Evolutionary conservation across 164 flowering plant genomes (phyloP).

Genomic region (Amborella trichopoda): DNA sequence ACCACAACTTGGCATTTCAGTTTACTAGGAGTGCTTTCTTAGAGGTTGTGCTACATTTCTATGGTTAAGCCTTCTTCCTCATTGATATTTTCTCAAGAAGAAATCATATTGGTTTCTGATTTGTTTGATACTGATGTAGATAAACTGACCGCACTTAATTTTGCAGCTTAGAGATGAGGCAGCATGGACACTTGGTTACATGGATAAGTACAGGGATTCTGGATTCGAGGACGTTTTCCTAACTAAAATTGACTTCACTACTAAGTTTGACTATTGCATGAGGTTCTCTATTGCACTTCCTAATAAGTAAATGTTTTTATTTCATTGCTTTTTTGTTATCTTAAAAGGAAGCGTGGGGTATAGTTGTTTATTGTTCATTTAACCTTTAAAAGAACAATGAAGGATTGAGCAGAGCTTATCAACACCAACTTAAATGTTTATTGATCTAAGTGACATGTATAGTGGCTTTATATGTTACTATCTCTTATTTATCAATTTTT

Average conservation of each 20-base stretch:
- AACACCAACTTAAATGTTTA: too few species aligned
- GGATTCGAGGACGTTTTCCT: constrained; percentile 76
- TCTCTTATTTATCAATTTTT: too few species aligned
- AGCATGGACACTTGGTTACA: constrained; percentile 44
- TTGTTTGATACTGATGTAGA: neutral
- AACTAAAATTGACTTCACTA: constrained; percentile 64
- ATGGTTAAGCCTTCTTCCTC: neutral
- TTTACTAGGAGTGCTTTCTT: constrained; percentile 40
- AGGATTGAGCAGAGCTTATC: too few species aligned
- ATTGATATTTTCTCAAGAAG: neutral
- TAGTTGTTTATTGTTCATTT: too few species aligned
- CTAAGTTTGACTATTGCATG: constrained; percentile 69
- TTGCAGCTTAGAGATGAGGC: constrained; percentile 80
- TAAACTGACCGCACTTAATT: neutral
- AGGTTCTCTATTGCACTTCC: too few species aligned
- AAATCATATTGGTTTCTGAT: neutral
- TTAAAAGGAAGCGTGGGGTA: too few species aligned
- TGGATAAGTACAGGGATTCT: constrained; percentile 44
- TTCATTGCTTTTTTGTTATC: too few species aligned
- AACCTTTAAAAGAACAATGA: too few species aligned
- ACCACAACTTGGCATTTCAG: constrained; percentile 64
- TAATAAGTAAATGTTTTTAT: too few species aligned
- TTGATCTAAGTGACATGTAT: too few species aligned
- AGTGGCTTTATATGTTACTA: too few species aligned
- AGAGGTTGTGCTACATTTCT: constrained; percentile 37